Evolutionary conservation across 345 rosid genomes (phyloP), one percentile per base, ranked within the genome.

Genomic region (Nasturtium officinale): DNA sequence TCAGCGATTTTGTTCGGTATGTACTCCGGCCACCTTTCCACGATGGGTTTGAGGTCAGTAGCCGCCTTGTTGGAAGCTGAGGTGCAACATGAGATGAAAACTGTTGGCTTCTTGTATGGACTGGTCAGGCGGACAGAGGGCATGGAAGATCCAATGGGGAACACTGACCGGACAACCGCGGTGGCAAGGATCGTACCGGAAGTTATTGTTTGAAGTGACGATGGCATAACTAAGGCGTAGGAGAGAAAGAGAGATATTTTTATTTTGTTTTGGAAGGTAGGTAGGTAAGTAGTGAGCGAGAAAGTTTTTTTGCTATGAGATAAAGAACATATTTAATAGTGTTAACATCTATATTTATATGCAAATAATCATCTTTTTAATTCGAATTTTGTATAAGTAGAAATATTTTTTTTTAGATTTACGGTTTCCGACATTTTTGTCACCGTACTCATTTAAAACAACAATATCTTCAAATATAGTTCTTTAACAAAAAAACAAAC

Each of bases 1-100:
- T 88, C 87, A 0, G 87, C 60, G 26, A 94, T 85, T 40, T 63
- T 86, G 80, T 78, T 75, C 50, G 98, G 93, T 45, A 85, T 42
- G 77, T 89, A 91, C 0, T 77, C 79, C 0, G 96, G 96, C 7
- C 88, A 87, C 69, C 54, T 54, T 57, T 74, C 67, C 16, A 65
- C 25, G 33, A 21, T 6, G 32, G 60, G 53, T 72, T 68, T 42
- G 47, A n/a, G 50, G 78, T 47, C 12, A 65, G 9, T 46, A 5
- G 16, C 13, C 53, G 23, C 18, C 63, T 55, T 37, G 56, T 53
- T 2, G 51, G 80, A 48, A n/a, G 59, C 26, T 40, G 73, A 67
- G 48, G 81, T 61, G 54, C 70, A 57, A 57, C 52, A 74, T 26
- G 57, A 64, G n/a, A 45, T 7, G 13, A 69, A 5, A 57, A 65